Evolutionary conservation across 2,329 filamentous ascomycete genomes (phyloP).

Genomic region (Onygenales sp.): DNA sequence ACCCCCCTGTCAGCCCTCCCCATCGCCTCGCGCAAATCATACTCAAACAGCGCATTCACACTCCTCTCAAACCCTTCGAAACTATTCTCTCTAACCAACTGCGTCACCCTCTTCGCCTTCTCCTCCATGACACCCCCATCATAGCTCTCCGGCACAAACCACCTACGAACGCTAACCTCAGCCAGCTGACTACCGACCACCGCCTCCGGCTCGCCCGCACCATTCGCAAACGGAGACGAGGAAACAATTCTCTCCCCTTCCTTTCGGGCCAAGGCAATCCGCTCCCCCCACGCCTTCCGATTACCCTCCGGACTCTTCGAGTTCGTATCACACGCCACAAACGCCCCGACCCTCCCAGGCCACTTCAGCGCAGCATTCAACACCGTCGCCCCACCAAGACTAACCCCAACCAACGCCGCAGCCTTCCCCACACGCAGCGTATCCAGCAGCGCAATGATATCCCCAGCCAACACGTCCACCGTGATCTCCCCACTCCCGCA

Average conservation of each 20-base stretch:
- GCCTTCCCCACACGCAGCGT: slow-evolving; percentile 60
- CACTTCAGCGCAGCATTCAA: slow-evolving; percentile 62
- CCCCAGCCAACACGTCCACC: slow-evolving; percentile 27
- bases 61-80: slow-evolving; percentile 71
- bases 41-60: slow-evolving; percentile 51
- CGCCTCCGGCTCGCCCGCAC: slow-evolving; percentile 37
- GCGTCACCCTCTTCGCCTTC: slow-evolving; percentile 50
- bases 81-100: slow-evolving; percentile 61
- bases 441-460: slow-evolving; percentile 55
- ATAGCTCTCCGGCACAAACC: slow-evolving; percentile 59
- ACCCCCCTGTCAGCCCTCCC: slow-evolving; percentile 15
- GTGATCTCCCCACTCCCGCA: slow-evolving; percentile 32
- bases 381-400: slow-evolving; percentile 69
- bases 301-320: slow-evolving; percentile 62
- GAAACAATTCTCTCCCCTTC: slow-evolving; percentile 21
- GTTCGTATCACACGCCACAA: slow-evolving; percentile 74
- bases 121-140: slow-evolving; percentile 39
- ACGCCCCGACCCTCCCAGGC: slow-evolving; percentile 48
- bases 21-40: slow-evolving; percentile 41
- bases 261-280: slow-evolving; percentile 58
- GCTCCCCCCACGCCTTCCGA: slow-evolving; percentile 68
- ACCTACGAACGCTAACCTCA: slow-evolving; percentile 60
- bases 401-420: slow-evolving; percentile 63
- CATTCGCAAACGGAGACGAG: slow-evolving; percentile 14
- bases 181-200: slow-evolving; percentile 58